phyloP scores from a whole-genome alignment of 805 yeast genomes.

The Saturnispora galanensis region DNA sequence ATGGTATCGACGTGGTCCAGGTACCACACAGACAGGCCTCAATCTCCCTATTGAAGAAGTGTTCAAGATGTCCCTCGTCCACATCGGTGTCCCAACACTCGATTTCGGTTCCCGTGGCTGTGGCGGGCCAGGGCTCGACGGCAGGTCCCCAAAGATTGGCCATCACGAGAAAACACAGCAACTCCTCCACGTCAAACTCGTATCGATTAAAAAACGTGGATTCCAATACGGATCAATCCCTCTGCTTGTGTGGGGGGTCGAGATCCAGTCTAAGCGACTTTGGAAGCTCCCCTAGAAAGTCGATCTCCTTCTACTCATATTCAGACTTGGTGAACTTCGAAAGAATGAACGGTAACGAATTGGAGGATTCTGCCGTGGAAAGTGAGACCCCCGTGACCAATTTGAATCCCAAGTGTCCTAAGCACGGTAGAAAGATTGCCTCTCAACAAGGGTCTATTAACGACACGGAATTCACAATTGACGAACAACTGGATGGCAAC shows the following conservation, averaged over 20 bases:
- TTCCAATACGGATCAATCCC: background rate
- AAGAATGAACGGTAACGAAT: slow-evolving; percentile 7
- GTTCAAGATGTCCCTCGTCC: background rate
- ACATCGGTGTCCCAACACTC: slow-evolving; percentile 1
- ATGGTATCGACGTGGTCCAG: slow-evolving; percentile 57
- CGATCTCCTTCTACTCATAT: slow-evolving; percentile 26
- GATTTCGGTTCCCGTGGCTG: too few relatives aligned
- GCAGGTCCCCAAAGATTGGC: slow-evolving; percentile 4
- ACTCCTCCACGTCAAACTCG: background rate
- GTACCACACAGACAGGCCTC: slow-evolving; percentile 18
- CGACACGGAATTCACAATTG: slow-evolving; percentile 11
- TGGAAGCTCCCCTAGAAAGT: slow-evolving; percentile 14
- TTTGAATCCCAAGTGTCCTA: slow-evolving; percentile 5
- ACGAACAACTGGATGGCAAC: slow-evolving; percentile 7
- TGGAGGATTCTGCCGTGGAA: slow-evolving; percentile 1
- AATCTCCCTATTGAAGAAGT: slow-evolving; percentile 4
- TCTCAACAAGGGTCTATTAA: slow-evolving; percentile 12
- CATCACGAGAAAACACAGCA: slow-evolving; percentile 4
- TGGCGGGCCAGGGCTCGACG: too few relatives aligned
- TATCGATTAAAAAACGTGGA: background rate
- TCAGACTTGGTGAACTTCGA: slow-evolving; percentile 25
- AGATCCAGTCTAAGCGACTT: background rate
- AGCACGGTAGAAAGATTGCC: slow-evolving; percentile 9
- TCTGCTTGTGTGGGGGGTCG: background rate
- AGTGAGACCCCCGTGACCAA: background rate